Percentiles rank a stretch among this genome's conserved stretches.
Conservation (phyloP, 2,329 filamentous ascomycete genomes). For the Ilyonectria sp. region DNA sequence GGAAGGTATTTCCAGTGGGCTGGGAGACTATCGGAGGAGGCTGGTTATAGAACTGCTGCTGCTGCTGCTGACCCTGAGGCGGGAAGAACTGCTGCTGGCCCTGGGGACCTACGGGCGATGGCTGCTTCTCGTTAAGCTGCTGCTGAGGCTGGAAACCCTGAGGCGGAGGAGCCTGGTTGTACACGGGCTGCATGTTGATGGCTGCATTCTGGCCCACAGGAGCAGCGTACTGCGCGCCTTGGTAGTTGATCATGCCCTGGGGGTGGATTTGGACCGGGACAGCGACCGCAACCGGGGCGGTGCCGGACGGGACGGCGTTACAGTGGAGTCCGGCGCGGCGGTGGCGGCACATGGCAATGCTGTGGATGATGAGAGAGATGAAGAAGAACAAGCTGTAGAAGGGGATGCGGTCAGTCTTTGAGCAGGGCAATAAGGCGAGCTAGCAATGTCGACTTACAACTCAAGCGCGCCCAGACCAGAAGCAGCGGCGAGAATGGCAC, state of each 20-base stretch:
- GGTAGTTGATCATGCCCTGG: neutral
- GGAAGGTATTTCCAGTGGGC: neutral
- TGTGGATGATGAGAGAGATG: constrained; percentile 58
- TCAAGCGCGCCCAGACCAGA: constrained; percentile 59
- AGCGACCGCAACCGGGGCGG: neutral
- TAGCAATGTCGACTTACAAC: constrained; percentile 56
- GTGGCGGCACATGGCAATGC: constrained; percentile 60
- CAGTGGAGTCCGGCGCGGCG: constrained; percentile 49
- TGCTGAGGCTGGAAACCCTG: constrained; percentile 10
- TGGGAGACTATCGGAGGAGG: neutral
- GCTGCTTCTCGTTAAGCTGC: constrained; percentile 9
- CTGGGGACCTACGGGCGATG: neutral
- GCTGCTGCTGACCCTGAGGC: neutral
- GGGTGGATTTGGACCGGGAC: neutral
- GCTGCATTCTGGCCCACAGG: neutral
- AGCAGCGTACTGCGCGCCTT: neutral
- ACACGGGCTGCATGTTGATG: constrained; percentile 8
- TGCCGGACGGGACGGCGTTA: neutral
- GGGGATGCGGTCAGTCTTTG: neutral
- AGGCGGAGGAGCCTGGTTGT: constrained; percentile 2
- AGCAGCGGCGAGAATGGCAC: constrained; percentile 52
- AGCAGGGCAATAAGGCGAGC: neutral
- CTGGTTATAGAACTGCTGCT: neutral
- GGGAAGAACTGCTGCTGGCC: constrained; percentile 10
- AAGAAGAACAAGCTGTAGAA: constrained; percentile 58